phyloP scores from a whole-genome alignment of 306 rosid species.

The Medicago arabica region DNA sequence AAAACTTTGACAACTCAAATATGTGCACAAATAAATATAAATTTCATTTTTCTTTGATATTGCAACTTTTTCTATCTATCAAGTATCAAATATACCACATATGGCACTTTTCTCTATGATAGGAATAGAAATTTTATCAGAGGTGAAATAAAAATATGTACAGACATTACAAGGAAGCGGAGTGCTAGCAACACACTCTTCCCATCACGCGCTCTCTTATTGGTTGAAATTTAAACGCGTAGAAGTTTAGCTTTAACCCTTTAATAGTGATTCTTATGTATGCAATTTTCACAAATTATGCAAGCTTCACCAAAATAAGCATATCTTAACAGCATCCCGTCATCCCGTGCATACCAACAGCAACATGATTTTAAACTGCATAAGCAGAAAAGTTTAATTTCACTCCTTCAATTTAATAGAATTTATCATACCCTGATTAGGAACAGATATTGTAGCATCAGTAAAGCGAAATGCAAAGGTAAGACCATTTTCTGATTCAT shows the following conservation, averaged over 20 bases:
- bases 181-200: slow-evolving; percentile 12
- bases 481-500: slow-evolving; percentile 87
- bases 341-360: background rate
- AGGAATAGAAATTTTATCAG: background rate
- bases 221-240: background rate
- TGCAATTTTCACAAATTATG: background rate
- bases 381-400: slow-evolving; percentile 1
- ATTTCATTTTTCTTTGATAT: background rate
- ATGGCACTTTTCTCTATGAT: background rate
- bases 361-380: slow-evolving; percentile 14
- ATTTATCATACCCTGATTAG: slow-evolving; percentile 81
- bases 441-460: slow-evolving; percentile 80
- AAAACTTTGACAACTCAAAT: background rate
- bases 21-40: background rate
- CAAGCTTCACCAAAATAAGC: slow-evolving; percentile 26
- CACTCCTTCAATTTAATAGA: slow-evolving; percentile 32
- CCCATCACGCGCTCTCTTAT: slow-evolving; percentile 1
- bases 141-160: background rate
- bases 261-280: slow-evolving; percentile 1
- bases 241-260: background rate
- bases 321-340: background rate
- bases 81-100: background rate
- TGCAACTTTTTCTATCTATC: background rate
- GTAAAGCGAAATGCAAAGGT: slow-evolving; percentile 99
- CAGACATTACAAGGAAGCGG: background rate